Evolutionary conservation across 129 eudicot species (phyloP).

Genomic region (Flaveria bidentis): DNA sequence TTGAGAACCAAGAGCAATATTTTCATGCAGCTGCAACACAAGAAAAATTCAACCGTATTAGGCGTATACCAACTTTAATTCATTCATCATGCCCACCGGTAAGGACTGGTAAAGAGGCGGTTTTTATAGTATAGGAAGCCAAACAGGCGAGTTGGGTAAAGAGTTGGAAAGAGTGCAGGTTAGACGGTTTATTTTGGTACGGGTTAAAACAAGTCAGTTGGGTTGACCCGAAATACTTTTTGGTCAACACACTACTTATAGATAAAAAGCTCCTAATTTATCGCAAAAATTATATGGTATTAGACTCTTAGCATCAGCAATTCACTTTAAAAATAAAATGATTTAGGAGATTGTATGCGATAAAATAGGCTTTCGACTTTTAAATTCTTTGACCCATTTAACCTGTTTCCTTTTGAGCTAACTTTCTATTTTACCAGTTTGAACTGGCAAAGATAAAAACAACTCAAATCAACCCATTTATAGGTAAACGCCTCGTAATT

Average conservation of each 20-base stretch:
- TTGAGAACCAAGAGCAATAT: not conserved
- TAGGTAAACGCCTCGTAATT: not conserved
- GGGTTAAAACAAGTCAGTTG: not conserved
- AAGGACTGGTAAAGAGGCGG: no score
- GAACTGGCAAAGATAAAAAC: no score
- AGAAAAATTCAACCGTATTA: not conserved
- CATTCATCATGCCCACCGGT: no score
- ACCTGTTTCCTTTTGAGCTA: not conserved
- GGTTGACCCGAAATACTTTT: not conserved
- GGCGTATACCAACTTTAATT: not conserved
- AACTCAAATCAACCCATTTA: no score
- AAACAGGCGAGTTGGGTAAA: no score
- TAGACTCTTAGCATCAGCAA: not conserved
- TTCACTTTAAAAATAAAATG: not conserved
- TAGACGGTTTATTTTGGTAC: not conserved
- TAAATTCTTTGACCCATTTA: not conserved
- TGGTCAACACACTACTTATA: not conserved
- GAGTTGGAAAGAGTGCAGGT: no score
- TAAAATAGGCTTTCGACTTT: not conserved
- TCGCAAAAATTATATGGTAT: not conserved
- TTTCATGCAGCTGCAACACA: constrained; percentile 3
- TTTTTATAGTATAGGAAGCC: no score
- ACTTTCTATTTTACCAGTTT: not conserved
- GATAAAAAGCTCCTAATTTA: not conserved
- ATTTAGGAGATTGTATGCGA: not conserved